Conservation (phyloP, 345 rosid species). For the Aquilaria sinensis region DNA sequence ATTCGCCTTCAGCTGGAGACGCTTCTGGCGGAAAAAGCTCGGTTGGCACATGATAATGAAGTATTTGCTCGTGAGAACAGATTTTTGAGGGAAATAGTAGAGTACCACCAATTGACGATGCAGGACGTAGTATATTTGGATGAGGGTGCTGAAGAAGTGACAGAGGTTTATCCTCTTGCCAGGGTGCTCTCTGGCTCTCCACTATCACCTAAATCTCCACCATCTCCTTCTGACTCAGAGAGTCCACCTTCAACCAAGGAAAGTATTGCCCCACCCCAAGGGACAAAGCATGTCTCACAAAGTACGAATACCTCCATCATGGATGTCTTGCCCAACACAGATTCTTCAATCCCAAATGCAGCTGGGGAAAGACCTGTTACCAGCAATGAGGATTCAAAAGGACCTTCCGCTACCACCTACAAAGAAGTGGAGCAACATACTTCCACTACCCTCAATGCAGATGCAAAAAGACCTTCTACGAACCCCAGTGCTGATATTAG, state of each 20-base stretch:
- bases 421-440: too few species aligned
- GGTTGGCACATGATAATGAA: slow-evolving; percentile 87
- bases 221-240: slow-evolving; percentile 32
- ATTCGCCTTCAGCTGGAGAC: slow-evolving; percentile 97
- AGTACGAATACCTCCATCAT: neutral
- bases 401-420: too few species aligned
- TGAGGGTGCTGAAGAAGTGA: slow-evolving; percentile 77
- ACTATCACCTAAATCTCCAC: slow-evolving; percentile 47
- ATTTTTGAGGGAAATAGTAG: slow-evolving; percentile 89
- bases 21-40: slow-evolving; percentile 89
- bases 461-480: slow-evolving; percentile 15
- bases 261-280: slow-evolving; percentile 12
- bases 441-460: neutral
- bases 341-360: slow-evolving; percentile 8
- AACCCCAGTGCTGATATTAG: slow-evolving; percentile 11
- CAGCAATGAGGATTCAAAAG: too few species aligned
- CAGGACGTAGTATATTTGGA: slow-evolving; percentile 92
- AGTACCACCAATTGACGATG: slow-evolving; percentile 94
- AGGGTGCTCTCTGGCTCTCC: slow-evolving; percentile 50
- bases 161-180: slow-evolving; percentile 54
- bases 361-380: neutral
- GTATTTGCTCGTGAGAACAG: slow-evolving; percentile 83
- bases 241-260: slow-evolving; percentile 23
- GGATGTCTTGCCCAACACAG: slow-evolving; percentile 14
- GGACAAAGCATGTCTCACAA: slow-evolving; percentile 11